Evolutionary conservation across 306 rosid genomes (phyloP).

Genomic region (Vigna radiata): DNA sequence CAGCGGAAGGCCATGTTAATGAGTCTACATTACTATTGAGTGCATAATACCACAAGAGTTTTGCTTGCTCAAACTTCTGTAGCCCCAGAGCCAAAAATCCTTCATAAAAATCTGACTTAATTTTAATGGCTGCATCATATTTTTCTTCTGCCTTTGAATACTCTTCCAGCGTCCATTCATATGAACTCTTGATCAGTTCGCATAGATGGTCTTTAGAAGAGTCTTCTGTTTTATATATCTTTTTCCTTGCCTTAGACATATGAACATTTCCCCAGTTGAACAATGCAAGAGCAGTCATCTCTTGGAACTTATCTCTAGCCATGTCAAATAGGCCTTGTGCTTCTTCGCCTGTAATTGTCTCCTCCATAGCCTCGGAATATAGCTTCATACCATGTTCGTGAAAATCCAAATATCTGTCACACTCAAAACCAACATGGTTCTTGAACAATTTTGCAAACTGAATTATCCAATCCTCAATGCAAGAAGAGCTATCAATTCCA

Average conservation of each 20-base stretch:
- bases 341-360: conserved; percentile 80
- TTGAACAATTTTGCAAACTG: conserved; percentile 80
- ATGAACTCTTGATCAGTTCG: conserved; percentile 61
- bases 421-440: conserved; percentile 83
- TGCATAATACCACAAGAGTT: conserved; percentile 83
- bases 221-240: conserved; percentile 62
- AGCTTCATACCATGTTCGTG: conserved; percentile 87
- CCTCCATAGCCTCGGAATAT: conserved; percentile 97
- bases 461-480: conserved; percentile 92
- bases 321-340: conserved; percentile 81
- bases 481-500: conserved; percentile 60
- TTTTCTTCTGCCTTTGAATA: conserved; percentile 74
- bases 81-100: conserved; percentile 83
- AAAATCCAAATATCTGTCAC: conserved; percentile 75
- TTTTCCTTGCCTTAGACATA: conserved; percentile 86
- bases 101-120: conserved; percentile 83
- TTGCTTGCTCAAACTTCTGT: conserved; percentile 82
- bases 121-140: conserved; percentile 73
- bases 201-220: conserved; percentile 57
- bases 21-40: conserved; percentile 60
- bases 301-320: conserved; percentile 86
- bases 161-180: conserved; percentile 76
- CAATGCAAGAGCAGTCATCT: conserved; percentile 91
- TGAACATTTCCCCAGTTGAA: conserved; percentile 98
- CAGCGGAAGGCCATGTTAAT: conserved; percentile 62